phyloP scores from a whole-genome alignment of 495 filamentous ascomycete species.

The Talaromyces trachyspermus region DNA sequence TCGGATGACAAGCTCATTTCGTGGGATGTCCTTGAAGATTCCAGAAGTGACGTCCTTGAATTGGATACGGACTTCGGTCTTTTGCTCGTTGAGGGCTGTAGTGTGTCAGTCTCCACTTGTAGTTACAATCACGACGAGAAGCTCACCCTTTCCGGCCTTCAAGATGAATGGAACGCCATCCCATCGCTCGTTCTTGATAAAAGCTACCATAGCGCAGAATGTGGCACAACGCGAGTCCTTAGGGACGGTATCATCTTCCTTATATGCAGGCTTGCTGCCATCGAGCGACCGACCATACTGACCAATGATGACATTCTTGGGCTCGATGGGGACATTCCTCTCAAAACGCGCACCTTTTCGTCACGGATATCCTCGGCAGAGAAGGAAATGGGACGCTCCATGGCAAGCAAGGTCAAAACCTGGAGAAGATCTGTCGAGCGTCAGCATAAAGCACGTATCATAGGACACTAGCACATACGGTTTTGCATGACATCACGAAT shows the following conservation, averaged over 20 bases:
- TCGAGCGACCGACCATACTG: constrained; percentile 97
- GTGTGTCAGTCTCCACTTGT: constrained; percentile 6
- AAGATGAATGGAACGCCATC: constrained; percentile 99
- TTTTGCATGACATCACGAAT: constrained; percentile 99
- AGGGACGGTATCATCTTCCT: constrained; percentile 97
- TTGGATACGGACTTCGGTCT: constrained; percentile 98
- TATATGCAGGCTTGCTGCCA: constrained; percentile 94
- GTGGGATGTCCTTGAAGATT: constrained; percentile 99
- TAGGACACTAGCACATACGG: constrained; percentile 37
- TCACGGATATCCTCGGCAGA: constrained; percentile 97
- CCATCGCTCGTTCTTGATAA: constrained; percentile 99
- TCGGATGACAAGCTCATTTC: constrained; percentile 98
- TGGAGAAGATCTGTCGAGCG: constrained; percentile 67
- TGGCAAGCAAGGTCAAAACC: constrained; percentile 90
- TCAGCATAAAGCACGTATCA: constrained; percentile 15
- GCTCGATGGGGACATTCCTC: constrained; percentile 91
- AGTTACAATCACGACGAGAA: background rate
- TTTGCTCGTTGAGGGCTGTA: constrained; percentile 92
- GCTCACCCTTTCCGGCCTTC: constrained; percentile 86
- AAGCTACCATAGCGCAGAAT: constrained; percentile 93
- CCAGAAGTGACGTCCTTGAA: constrained; percentile 99
- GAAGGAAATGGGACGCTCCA: constrained; percentile 98
- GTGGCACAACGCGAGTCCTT: constrained; percentile 96
- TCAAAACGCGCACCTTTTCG: constrained; percentile 95
- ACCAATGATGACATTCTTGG: constrained; percentile 99